A percentile compares a stretch with the other conserved stretches of the same genome.
Conservation (phyloP, 805 yeast genomes). For the Lipomyces sp. region DNA sequence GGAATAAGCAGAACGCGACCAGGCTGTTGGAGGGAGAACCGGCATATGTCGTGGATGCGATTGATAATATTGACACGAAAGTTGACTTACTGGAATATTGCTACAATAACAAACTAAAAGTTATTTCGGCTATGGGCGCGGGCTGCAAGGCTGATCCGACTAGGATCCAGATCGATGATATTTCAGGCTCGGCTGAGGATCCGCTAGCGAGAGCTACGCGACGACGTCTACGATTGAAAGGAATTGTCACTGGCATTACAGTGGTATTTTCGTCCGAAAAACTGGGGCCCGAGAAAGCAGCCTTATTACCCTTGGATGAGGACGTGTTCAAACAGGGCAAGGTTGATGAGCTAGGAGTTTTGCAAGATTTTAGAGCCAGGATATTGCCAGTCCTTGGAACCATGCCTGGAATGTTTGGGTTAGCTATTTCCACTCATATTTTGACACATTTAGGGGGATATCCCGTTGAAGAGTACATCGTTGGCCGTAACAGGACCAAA, state of each 20-base stretch:
- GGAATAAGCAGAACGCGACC: slow-evolving; percentile 68
- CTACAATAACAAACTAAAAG: slow-evolving; percentile 61
- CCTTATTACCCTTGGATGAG: slow-evolving; percentile 80
- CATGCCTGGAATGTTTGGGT: slow-evolving; percentile 95
- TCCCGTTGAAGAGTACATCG: slow-evolving; percentile 70
- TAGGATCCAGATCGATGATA: slow-evolving; percentile 84
- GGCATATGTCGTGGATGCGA: slow-evolving; percentile 87
- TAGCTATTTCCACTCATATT: slow-evolving; percentile 83
- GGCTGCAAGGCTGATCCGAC: slow-evolving; percentile 96
- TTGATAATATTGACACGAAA: slow-evolving; percentile 96
- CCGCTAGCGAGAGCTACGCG: slow-evolving; percentile 88
- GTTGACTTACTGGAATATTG: slow-evolving; percentile 84
- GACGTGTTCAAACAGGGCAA: slow-evolving; percentile 78
- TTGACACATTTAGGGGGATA: slow-evolving; percentile 82
- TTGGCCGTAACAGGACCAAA: slow-evolving; percentile 85
- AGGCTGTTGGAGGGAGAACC: slow-evolving; percentile 64
- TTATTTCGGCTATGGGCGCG: slow-evolving; percentile 94
- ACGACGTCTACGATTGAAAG: slow-evolving; percentile 77
- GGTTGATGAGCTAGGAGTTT: slow-evolving; percentile 84
- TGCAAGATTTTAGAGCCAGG: slow-evolving; percentile 89
- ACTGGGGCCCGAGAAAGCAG: slow-evolving; percentile 94
- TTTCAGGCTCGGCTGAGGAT: slow-evolving; percentile 90
- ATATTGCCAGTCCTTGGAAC: slow-evolving; percentile 96
- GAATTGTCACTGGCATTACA: slow-evolving; percentile 76
- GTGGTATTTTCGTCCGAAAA: slow-evolving; percentile 93